These are phyloP conservation scores for Nothopassalora personata DNA, from an alignment of 2,329 filamentous ascomycete genomes.

Conservation along the genomic window DNA sequence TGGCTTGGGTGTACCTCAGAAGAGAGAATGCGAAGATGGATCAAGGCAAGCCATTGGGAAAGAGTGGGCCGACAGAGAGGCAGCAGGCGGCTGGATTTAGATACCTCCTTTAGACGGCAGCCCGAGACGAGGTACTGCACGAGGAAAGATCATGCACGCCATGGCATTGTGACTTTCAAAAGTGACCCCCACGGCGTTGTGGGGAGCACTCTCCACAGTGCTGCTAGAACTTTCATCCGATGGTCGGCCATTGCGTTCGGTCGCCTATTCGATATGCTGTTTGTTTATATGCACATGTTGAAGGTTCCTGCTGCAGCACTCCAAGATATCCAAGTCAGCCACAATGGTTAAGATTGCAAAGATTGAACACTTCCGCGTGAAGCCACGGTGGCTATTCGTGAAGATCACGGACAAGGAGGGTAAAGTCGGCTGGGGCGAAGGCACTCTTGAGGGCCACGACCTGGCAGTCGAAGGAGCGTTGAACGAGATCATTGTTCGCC, in stretches of 20 bases:
- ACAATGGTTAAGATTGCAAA: slow-evolving; percentile 58
- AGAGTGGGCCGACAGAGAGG: slow-evolving; percentile 20
- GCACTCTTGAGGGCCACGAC: slow-evolving; percentile 67
- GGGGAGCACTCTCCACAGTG: not conserved
- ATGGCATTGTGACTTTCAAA: not conserved
- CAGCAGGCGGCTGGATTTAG: slow-evolving; percentile 25
- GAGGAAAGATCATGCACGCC: not conserved
- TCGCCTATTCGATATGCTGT: not conserved
- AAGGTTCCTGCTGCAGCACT: not conserved
- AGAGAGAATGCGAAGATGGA: slow-evolving; percentile 26
- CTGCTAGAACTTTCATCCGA: not conserved
- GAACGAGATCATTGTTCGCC: slow-evolving; percentile 58
- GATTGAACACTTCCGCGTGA: slow-evolving; percentile 70
- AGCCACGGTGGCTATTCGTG: slow-evolving; percentile 71
- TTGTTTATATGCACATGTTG: not conserved
- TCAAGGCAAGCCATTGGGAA: slow-evolving; percentile 18
- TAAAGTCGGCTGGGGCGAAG: slow-evolving; percentile 67
- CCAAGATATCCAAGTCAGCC: not conserved
- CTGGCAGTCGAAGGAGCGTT: slow-evolving; percentile 69
- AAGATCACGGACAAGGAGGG: slow-evolving; percentile 66
- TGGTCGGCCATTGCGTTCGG: not conserved
- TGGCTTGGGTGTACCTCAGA: slow-evolving; percentile 18
- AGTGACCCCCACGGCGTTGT: not conserved
- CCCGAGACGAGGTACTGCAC: not conserved
- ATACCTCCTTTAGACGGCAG: slow-evolving; percentile 21